Base-by-base conservation (phyloP, 163 green algal genomes). In the Scenedesmus sp. region DNA sequence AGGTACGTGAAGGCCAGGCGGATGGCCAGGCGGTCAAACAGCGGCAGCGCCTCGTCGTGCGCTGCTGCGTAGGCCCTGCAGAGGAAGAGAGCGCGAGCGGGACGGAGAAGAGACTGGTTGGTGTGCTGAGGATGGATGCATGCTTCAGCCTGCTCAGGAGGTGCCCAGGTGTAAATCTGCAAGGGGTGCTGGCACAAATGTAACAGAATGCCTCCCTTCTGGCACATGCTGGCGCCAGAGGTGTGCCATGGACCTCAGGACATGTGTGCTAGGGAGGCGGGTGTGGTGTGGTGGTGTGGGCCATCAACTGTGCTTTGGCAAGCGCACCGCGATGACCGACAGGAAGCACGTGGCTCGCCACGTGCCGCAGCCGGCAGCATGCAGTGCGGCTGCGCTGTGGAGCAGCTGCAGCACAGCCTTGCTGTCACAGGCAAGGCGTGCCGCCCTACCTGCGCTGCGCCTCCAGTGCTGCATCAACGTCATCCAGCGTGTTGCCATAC, bases 1-100 rank as follows among this genome's bases (percentile, higher is more conserved):
- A 92, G 88, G 44, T 92, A 89, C 7, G 42, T 92, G 88, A 92
- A 92, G 2, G 88, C 88, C 5, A 92, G 49, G 49, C 88, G 81
- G 88, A 92, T 92, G 22, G 88, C 88, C 44, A 92, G 49, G 1
- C 88, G n/a, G 49, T 92, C 88, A 18, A 43, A 3, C n/a, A 92
- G 43, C 0, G 88, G 88, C 7, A 92, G 73, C 43, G 61, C 40
- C 37, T 89, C 88, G 37, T 89, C 81, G 42, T 92, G 65, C 42
- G 88, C 88, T 59, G 88, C 88, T 70, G 73, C 72, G 65, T 91
- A 91, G 0, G 73, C 73, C 73, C 86, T 90, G 86, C 26, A 61
- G 49, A 46, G n/a, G 59, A 6, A 26, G 2, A 35, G 24, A 70
- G 42, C 3, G 56, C 56, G 20, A 33, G 22, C 56, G 2, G 5